Evolutionary conservation across 768 basidiomycete genomes (phyloP), one percentile per base, ranked within the genome.

Genomic region (Glaciozyma martinii): DNA sequence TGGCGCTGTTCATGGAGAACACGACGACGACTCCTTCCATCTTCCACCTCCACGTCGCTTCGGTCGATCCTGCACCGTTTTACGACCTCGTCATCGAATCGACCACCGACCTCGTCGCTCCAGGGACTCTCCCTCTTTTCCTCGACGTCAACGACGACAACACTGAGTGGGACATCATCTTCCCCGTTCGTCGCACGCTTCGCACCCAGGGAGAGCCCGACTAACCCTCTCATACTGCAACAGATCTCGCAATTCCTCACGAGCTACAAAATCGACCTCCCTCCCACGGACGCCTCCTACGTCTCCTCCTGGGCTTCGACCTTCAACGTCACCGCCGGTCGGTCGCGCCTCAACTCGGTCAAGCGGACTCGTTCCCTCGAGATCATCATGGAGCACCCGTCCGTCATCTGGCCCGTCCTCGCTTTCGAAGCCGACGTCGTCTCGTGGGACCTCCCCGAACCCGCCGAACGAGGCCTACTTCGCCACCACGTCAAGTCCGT

Each of bases 371-470:
- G 90, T 60, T 82, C 80, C 64, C 72, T 94, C 54, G 86, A 83
- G 7, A 74, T 93, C n/a, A 76, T 80, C 55, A 80, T 93, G 42
- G 77, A 82, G 32, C 89, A 93, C 75, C 88, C 88, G 1, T 86
- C 84, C 4, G 78, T 93, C 52, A 92, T 91, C 90, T 90, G 91
- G 61, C 49, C 71, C 84, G 90, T 88, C 6, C 82, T 98, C 60
- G 87, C 91, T 0, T 95, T 98, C 73, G 88, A 93, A 56, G 93
- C 90, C 0, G 86, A 93, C 65, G 89, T 97, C 19, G 76, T 93
- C 12, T 77, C 82, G 60, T 97, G 93, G 93, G 70, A 74, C 53
- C 62, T 74, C 8, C 70, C 71, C 68, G 79, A 85, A 66, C 82
- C 84, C 61, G 91, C 94, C 2, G 89, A 90, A 0, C 76, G 83